Evolutionary conservation across 2,329 filamentous ascomycete species (phyloP).

Genomic region (Pyricularia sp.): DNA sequence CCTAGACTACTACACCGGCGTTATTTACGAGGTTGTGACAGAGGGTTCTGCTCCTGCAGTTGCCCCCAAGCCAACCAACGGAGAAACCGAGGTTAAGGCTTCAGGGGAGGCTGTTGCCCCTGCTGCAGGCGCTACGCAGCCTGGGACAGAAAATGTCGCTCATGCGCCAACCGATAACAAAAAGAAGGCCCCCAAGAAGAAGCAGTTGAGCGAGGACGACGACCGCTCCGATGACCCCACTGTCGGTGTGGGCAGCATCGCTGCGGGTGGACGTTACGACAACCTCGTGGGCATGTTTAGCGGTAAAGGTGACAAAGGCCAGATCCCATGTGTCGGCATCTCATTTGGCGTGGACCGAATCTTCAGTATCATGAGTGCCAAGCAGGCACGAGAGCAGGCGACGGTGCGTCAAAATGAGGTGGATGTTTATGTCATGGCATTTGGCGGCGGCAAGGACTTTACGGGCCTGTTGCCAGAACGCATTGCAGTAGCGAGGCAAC

Average conservation of each 20-base stretch:
- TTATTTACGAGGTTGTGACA: constrained; percentile 74
- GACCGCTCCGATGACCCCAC: constrained; percentile 69
- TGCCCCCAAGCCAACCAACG: constrained; percentile 12
- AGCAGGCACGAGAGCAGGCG: constrained; percentile 30
- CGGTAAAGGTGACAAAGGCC: constrained; percentile 55
- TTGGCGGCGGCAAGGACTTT: constrained; percentile 77
- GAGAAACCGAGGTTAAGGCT: background rate
- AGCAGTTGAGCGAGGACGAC: constrained; percentile 33
- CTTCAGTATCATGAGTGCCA: constrained; percentile 79
- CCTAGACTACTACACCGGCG: constrained; percentile 43
- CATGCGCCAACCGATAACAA: background rate
- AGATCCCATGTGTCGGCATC: constrained; percentile 82
- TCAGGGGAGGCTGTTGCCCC: background rate
- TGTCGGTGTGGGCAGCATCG: constrained; percentile 74
- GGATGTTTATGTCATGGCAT: constrained; percentile 89
- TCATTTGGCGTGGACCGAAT: constrained; percentile 95
- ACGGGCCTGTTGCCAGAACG: constrained; percentile 70
- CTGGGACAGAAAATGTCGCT: background rate
- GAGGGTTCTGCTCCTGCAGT: constrained; percentile 20
- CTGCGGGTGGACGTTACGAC: constrained; percentile 84
- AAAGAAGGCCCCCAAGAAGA: constrained; percentile 23
- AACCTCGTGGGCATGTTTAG: constrained; percentile 90
- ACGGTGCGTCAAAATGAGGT: constrained; percentile 55
- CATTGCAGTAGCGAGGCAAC: constrained; percentile 60
- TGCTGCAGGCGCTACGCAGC: background rate